Conservation (phyloP, 495 filamentous ascomycete genomes). For the Hypoxylon subgilvum region DNA sequence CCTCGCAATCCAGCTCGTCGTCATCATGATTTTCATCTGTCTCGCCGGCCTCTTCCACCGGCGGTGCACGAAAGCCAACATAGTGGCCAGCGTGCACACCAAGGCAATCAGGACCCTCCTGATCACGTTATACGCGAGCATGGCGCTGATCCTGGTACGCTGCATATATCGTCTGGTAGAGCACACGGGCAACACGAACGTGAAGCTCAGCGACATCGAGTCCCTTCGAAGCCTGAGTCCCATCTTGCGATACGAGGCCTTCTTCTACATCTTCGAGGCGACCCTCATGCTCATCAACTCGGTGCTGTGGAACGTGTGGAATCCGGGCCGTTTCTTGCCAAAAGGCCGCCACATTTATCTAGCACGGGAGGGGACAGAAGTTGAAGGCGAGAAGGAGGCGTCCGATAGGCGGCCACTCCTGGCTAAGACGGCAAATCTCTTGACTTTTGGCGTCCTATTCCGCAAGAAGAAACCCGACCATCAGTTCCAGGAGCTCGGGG, state of each 20-base stretch:
- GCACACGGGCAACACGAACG: conserved; percentile 36
- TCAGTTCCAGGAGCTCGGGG: conserved; percentile 15
- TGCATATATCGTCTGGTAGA: conserved; percentile 45
- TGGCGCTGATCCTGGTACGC: conserved; percentile 40
- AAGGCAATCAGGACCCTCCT: conserved; percentile 24
- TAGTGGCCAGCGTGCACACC: conserved; percentile 13
- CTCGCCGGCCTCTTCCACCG: conserved; percentile 43
- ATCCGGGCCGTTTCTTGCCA: conserved; percentile 43
- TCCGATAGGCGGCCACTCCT: conserved; percentile 32
- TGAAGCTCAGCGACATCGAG: conserved; percentile 24
- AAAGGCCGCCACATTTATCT: conserved; percentile 35
- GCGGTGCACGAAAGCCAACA: conserved; percentile 28
- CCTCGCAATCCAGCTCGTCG: conserved; percentile 40
- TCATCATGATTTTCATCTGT: conserved; percentile 37
- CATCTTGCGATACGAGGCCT: conserved; percentile 42
- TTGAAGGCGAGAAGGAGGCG: conserved; percentile 21
- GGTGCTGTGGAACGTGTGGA: conserved; percentile 43
- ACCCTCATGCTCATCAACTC: conserved; percentile 45
- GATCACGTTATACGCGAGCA: conserved; percentile 41
- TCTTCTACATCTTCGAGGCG: conserved; percentile 47
- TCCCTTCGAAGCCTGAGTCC: conserved; percentile 36
- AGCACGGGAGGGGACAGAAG: conserved; percentile 36
- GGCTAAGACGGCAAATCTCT: conserved; percentile 28
- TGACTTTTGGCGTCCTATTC: conserved; percentile 42
- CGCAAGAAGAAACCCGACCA: conserved; percentile 12